A percentile compares a stretch with the other conserved stretches of the same genome.
Evolutionary conservation across 2,329 filamentous ascomycete genomes (phyloP).

Genomic region (Teratosphaeria epicoccoides): DNA sequence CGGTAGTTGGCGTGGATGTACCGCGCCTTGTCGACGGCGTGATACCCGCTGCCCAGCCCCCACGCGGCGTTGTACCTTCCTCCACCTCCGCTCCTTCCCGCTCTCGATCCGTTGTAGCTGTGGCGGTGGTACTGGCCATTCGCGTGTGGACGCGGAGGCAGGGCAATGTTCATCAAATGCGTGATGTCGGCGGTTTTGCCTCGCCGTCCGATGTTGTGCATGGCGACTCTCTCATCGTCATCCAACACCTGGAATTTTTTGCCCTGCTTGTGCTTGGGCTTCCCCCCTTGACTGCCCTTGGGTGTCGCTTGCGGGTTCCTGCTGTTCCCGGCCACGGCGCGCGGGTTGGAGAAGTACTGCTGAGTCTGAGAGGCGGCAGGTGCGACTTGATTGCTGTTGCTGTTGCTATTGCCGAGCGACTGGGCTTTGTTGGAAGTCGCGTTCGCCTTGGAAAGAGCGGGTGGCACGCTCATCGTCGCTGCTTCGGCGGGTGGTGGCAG

Average conservation of each 20-base stretch:
- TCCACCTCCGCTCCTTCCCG: conserved; percentile 30
- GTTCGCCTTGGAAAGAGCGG: conserved; percentile 23
- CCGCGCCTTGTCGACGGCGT: conserved; percentile 80
- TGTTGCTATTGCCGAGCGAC: neutral
- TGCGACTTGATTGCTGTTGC: conserved; percentile 7
- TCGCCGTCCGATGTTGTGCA: conserved; percentile 49
- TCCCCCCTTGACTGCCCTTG: conserved; percentile 47
- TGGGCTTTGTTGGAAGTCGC: conserved; percentile 32
- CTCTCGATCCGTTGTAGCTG: conserved; percentile 29
- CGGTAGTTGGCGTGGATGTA: conserved; percentile 95
- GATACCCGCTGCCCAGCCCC: conserved; percentile 80
- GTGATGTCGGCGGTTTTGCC: conserved; percentile 88
- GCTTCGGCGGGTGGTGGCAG: neutral
- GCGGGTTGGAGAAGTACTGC: conserved; percentile 34
- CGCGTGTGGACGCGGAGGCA: conserved; percentile 59
- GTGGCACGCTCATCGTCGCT: conserved; percentile 30
- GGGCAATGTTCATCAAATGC: conserved; percentile 83
- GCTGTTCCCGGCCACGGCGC: conserved; percentile 35
- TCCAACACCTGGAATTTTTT: conserved; percentile 58
- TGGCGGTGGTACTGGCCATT: conserved; percentile 39
- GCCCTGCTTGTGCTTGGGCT: conserved; percentile 76
- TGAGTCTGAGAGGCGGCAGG: conserved; percentile 35
- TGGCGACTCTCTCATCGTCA: conserved; percentile 59
- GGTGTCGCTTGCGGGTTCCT: conserved; percentile 58
- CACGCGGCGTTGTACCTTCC: conserved; percentile 62